These are phyloP conservation scores for Malus hybrid DNA, from an alignment of 331 rosid species.

Conservation along the genomic window DNA sequence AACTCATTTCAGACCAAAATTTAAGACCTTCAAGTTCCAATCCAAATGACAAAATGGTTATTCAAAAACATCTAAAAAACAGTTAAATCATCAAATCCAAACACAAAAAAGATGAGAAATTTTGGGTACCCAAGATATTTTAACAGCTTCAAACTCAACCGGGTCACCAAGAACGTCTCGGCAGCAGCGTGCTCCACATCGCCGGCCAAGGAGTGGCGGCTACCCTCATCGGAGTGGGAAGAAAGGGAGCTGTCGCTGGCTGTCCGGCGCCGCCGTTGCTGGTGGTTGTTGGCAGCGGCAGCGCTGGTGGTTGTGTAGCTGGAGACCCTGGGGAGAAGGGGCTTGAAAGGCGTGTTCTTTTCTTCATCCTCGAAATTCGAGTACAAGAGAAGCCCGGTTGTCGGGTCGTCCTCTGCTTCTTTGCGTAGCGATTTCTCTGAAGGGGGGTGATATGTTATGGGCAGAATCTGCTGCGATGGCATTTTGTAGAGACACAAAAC, in stretches of 20 bases:
- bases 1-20: not conserved
- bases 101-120: not conserved
- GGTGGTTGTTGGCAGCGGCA: slow-evolving; percentile 17
- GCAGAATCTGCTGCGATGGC: slow-evolving; percentile 57
- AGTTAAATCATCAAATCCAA: not conserved
- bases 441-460: slow-evolving; percentile 31
- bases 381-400: slow-evolving; percentile 19
- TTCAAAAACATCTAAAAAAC: not conserved
- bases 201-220: slow-evolving; percentile 24
- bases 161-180: slow-evolving; percentile 62
- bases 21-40: not conserved
- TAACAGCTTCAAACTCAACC: slow-evolving; percentile 61
- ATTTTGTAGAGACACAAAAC: slow-evolving; percentile 14
- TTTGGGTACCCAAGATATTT: slow-evolving; percentile 60
- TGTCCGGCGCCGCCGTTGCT: slow-evolving; percentile 64
- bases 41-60: slow-evolving; percentile 6
- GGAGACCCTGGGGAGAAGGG: slow-evolving; percentile 41
- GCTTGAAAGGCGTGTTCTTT: slow-evolving; percentile 19
- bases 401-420: slow-evolving; percentile 18
- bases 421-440: slow-evolving; percentile 13
- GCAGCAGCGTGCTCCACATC: slow-evolving; percentile 54
- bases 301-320: slow-evolving; percentile 29
- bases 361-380: slow-evolving; percentile 38
- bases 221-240: slow-evolving; percentile 14
- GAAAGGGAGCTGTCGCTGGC: slow-evolving; percentile 51